Conservation (phyloP, 2,329 filamentous ascomycete genomes). For the Penicillium freii region DNA sequence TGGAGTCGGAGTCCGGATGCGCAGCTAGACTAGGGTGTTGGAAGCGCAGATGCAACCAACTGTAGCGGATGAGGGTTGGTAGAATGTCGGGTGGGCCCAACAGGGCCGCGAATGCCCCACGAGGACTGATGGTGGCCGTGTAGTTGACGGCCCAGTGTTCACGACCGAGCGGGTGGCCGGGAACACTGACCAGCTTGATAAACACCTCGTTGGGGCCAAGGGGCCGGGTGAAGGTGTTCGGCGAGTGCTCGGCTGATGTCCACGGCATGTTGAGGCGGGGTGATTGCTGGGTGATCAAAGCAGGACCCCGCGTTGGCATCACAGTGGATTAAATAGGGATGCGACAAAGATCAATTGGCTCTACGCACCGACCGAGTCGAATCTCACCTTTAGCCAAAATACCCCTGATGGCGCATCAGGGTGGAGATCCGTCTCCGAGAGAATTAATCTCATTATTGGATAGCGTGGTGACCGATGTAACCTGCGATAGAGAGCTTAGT, state of each 20-base stretch:
- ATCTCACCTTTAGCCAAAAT: not conserved
- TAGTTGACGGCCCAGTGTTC: slow-evolving; percentile 36
- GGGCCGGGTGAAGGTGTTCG: slow-evolving; percentile 8
- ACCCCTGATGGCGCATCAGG: not conserved
- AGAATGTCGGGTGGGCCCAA: slow-evolving; percentile 1
- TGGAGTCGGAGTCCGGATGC: slow-evolving; percentile 2
- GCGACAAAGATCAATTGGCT: not conserved
- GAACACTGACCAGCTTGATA: slow-evolving; percentile 33
- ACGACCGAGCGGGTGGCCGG: slow-evolving; percentile 25
- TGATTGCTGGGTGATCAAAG: not conserved
- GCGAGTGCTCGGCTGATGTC: not conserved
- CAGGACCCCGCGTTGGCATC: not conserved
- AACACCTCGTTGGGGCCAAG: slow-evolving; percentile 27
- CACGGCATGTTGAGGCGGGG: slow-evolving; percentile 1
- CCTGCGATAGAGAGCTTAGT: not conserved
- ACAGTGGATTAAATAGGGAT: not conserved
- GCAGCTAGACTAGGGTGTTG: slow-evolving; percentile 20
- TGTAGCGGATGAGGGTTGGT: slow-evolving; percentile 8
- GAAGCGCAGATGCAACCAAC: slow-evolving; percentile 20
- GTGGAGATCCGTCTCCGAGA: not conserved
- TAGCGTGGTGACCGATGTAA: not conserved
- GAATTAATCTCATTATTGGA: not conserved
- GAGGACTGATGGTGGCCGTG: slow-evolving; percentile 17
- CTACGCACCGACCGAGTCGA: not conserved
- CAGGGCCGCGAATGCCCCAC: not conserved